Percentiles rank a stretch among this genome's conserved stretches.
Conservation (phyloP, 2,329 filamentous ascomycete species). For the Xylariaceae sp. region DNA sequence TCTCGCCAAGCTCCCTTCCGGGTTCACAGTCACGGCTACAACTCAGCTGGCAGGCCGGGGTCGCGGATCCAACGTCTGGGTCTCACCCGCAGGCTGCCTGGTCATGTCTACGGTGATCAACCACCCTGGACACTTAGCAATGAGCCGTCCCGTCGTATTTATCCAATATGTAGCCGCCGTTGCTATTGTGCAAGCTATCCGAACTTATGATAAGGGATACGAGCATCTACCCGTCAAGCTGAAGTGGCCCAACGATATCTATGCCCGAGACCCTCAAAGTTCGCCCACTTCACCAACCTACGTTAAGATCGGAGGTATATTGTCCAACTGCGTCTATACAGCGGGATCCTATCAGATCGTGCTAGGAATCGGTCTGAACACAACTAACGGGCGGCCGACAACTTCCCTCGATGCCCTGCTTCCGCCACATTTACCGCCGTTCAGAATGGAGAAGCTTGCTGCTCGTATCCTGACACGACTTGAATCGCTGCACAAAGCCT, state of each 20-base stretch:
- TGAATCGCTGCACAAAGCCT: slow-evolving; percentile 71
- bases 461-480: slow-evolving; percentile 75
- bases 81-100: slow-evolving; percentile 79
- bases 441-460: slow-evolving; percentile 74
- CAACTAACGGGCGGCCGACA: slow-evolving; percentile 77
- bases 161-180: slow-evolving; percentile 90
- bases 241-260: slow-evolving; percentile 98
- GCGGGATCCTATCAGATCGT: slow-evolving; percentile 77
- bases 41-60: slow-evolving; percentile 85
- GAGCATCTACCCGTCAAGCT: slow-evolving; percentile 72
- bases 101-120: slow-evolving; percentile 87
- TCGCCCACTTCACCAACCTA: slow-evolving; percentile 49
- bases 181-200: slow-evolving; percentile 79
- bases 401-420: slow-evolving; percentile 78
- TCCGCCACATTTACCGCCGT: slow-evolving; percentile 46
- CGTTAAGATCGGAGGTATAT: slow-evolving; percentile 88
- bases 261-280: slow-evolving; percentile 61
- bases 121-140: slow-evolving; percentile 69
- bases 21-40: slow-evolving; percentile 84
- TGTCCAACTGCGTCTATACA: slow-evolving; percentile 82
- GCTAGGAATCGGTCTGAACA: slow-evolving; percentile 82
- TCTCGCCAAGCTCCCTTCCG: slow-evolving; percentile 70
- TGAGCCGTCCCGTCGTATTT: slow-evolving; percentile 78
- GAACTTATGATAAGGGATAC: slow-evolving; percentile 74
- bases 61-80: slow-evolving; percentile 89